A percentile compares a stretch with the other conserved stretches of the same genome.
Evolutionary conservation across 2,329 filamentous ascomycete genomes (phyloP).

Genomic region (Pestalotiopsis sp.): DNA sequence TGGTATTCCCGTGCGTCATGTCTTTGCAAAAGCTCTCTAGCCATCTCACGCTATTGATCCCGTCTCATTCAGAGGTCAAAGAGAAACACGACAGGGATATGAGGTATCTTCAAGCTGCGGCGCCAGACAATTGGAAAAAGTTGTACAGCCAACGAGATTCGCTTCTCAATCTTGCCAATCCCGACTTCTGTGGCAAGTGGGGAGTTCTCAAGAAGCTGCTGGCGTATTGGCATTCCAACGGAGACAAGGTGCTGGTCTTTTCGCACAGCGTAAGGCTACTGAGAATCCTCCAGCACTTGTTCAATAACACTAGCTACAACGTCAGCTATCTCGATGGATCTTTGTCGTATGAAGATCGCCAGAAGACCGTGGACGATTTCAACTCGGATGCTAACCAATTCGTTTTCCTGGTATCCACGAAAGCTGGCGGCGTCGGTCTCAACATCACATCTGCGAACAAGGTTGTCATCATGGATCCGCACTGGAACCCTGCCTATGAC

Average conservation of each 20-base stretch:
- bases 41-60: slow-evolving; percentile 87
- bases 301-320: slow-evolving; percentile 86
- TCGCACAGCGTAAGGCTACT: slow-evolving; percentile 88
- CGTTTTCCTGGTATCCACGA: slow-evolving; percentile 93
- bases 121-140: slow-evolving; percentile 74
- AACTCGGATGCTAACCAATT: slow-evolving; percentile 87
- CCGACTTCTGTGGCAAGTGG: slow-evolving; percentile 97
- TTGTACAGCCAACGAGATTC: slow-evolving; percentile 77
- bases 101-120: slow-evolving; percentile 70
- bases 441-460: slow-evolving; percentile 99
- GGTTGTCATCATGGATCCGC: slow-evolving; percentile 94
- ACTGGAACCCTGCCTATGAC: slow-evolving; percentile 96
- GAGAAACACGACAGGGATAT: slow-evolving; percentile 82
- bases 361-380: slow-evolving; percentile 84
- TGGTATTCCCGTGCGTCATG: slow-evolving; percentile 84
- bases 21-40: slow-evolving; percentile 88
- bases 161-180: slow-evolving; percentile 79
- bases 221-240: slow-evolving; percentile 85
- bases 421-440: slow-evolving; percentile 87
- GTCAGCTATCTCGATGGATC: slow-evolving; percentile 89
- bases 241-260: slow-evolving; percentile 95
- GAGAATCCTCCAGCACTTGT: slow-evolving; percentile 81
- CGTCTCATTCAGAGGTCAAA: slow-evolving; percentile 60
- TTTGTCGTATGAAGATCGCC: slow-evolving; percentile 81
- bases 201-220: slow-evolving; percentile 85